Evolutionary conservation across 1,284 basidiomycete genomes (phyloP), one percentile per base, ranked within the genome.

Genomic region (Rhodotorula sp.): DNA sequence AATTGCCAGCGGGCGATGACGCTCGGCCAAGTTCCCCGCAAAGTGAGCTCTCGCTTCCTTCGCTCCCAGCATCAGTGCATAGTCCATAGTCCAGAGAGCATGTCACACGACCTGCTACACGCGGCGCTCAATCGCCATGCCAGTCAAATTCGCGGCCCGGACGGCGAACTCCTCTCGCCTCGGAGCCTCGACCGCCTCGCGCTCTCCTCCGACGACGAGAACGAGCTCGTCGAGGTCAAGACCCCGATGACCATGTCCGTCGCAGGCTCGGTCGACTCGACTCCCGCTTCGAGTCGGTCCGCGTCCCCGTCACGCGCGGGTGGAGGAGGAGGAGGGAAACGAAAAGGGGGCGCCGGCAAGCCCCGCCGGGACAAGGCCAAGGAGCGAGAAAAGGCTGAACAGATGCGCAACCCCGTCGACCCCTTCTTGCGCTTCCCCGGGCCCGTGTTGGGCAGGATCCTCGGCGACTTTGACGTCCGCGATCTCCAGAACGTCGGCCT

Each of bases 291-390:
- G 23, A 68, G 66, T 21, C 70, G 73, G 49, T 69, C 67, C 7
- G 57, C 66, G n/a, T 68, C 65, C 7, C 70, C 73, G 28, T 66
- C 52, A 2, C 64, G 67, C 16, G 49, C 64, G 0, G 64, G 47
- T 2, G 59, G 47, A 5, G 59, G 59, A 21, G 38, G 38, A 43
- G 38, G 38, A 54, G 52, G 55, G 19, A 56, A 52, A 54, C 28
- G 64, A 12, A 57, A 58, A 14, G 67, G 71, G 10, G 71, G 71
- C 19, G 71, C 74, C n/a, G 73, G 70, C 52, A 75, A 75, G 52
- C 74, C 71, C 5, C 21, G 71, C 48, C 49, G 71, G 64, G 74
- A 73, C 67, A 75, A 71, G 74, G 66, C 68, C 34, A 73, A 73
- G 50, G 74, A 75, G 65, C 50, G 57, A 5, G 67, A 67, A 54